Base-by-base conservation (phyloP, 345 rosid genomes). In the Camelina neglecta region DNA sequence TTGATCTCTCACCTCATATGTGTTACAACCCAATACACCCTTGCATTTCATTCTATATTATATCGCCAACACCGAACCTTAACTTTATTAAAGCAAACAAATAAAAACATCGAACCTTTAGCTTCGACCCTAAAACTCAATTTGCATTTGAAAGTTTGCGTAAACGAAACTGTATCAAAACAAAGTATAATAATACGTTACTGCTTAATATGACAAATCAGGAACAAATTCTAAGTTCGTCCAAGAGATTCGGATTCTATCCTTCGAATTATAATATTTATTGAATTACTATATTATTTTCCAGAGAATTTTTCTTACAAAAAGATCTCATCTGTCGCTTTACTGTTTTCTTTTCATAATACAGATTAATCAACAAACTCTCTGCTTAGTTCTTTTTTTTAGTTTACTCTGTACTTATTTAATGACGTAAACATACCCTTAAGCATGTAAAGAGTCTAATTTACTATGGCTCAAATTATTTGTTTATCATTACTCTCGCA, bases 1-100 rank as follows among this genome's bases (percentile, higher is more conserved):
- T 67, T 60, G 55, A 75, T 60, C 31, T 60, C 31, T 35, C 9
- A 35, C 7, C 38, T 35, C 38, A 29, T 68, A 68, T 21, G 74
- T 68, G 39, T 75, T 75, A 75, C 79, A 68, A 44, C 74, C 57
- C 63, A 20, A 51, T 20, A 60, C 79, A 60, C 56, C 69, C 74
- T 75, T 60, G 74, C 79, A 75, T 68, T 75, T 75, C 64, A 60
- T 75, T 75, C 29, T 26, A 3, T 53, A 75, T 51, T 53, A 75
- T 51, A 44, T 61, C 20, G 6, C 16, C 44, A 41, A 54, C n/a
- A 31, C 38, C 63, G 49, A 55, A 65, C 20, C 48, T 38, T 56
- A 20, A 16, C 41, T 56, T 39, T 31, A 56, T 13, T 38, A 51
- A 51, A 51, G 26, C 23, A 15, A 15, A 48, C 3, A n/a, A n/a